Evolutionary conservation across 179 eudicot species (phyloP), one percentile per base, ranked within the genome.

Genomic region (Silene noctiflora): DNA sequence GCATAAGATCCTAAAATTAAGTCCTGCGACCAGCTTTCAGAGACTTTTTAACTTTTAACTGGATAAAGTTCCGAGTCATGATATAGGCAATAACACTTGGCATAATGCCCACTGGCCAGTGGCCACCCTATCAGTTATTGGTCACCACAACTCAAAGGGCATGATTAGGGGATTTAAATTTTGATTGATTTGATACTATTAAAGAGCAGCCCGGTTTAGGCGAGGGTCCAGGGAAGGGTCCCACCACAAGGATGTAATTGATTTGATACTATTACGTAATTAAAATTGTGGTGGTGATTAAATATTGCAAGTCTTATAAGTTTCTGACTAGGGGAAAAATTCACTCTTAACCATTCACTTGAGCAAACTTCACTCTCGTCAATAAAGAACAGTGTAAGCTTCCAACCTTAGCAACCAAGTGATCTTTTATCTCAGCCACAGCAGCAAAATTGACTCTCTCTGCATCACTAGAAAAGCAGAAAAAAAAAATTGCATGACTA

Each of bases 381-480:
- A 5, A 19, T 10, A 9, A 20, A 42, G 21, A 70, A 24, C 21
- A 5, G 20, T 22, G 14, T 21, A 20, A 70, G 10, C 1, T 9
- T 25, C 29, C 66, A 60, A 90, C 98, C 96, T 92, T 90, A 67
- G 86, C 84, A 74, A 95, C 83, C 87, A 95, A 76, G 72, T 95
- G 92, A 91, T 91, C 91, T 83, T 95, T 95, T 66, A 95, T 78
- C 46, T 88, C 87, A 70, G 96, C 96, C 72, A 89, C 88, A 70
- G 84, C 70, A 65, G 86, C 71, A 78, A 79, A 88, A 73, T 87
- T 84, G 72, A 95, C 93, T 81, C 84, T 86, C 25, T 91, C 93
- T 72, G 75, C 84, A 79, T 88, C 83, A 79, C 97, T 95, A 83
- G 81, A 71, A 67, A 70, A 13, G 22, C 7, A 2, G 48, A 1